Evolutionary conservation across 2,329 filamentous ascomycete species (phyloP), one percentile per base, ranked within the genome.

Genomic region (Neonectria sp.): DNA sequence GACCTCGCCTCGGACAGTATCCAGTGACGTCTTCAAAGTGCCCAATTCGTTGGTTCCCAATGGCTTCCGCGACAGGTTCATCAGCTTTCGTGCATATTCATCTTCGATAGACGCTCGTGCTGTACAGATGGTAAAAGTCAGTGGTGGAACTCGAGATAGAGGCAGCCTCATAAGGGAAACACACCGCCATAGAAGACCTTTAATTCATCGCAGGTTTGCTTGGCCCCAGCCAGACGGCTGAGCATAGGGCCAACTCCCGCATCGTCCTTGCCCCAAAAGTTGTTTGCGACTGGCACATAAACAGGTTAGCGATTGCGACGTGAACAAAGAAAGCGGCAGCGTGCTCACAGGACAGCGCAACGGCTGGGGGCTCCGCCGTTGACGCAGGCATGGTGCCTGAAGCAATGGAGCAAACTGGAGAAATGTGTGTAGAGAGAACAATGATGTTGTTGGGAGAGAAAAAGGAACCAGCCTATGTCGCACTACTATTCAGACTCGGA

Each of bases 201-300:
- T 57, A 99, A 82, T 83, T 99, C 96, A 82, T 99, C 97, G 79
- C 92, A 95, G 29, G 96, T 98, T 76, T 93, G 90, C 86, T 99
- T 99, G 55, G 96, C 94, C 81, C 91, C 92, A 78, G 94, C 92
- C 94, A 99, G 97, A 78, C 96, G 95, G 80, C 95, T 94, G 33
- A 99, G 88, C 77, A 99, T 89, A 65, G 96, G 97, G 52, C 88
- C 88, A 77, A 99, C 95, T 79, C 96, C 97, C 58, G 95, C 96
- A 86, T 99, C 96, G 81, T 98, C 95, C 86, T 97, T 98, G 71
- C 96, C 96, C 96, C 96, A 99, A 82, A 99, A 99, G 81, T 99
- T 99, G 85, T 99, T 99, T 77, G 96, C 95, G 85, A 99, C 95
- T 95, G 57, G 3, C 46, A 40, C 37, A 48, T 29, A 35, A 55